A percentile compares a stretch with the other conserved stretches of the same genome.
phyloP scores from a whole-genome alignment of 768 basidiomycete genomes.

The Rossbeevera mucosa region DNA sequence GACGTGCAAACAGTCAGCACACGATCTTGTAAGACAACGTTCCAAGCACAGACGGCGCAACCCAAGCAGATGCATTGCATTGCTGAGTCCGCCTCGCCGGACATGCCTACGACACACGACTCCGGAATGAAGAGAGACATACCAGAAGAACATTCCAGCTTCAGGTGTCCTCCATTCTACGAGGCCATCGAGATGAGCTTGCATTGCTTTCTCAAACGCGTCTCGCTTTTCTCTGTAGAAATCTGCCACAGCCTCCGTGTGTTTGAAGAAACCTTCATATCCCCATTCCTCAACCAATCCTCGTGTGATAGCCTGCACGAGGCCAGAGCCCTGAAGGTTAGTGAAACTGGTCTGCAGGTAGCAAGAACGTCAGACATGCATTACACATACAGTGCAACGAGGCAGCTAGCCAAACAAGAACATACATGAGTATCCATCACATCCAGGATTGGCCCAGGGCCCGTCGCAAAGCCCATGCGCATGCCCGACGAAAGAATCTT shows the following conservation, averaged over 20 bases:
- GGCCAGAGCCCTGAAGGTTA: conserved; percentile 61
- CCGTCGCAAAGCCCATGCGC: conserved; percentile 77
- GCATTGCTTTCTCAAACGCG: conserved; percentile 72
- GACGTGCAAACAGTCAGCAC: conserved; percentile 15
- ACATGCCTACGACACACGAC: conserved; percentile 4
- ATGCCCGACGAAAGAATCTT: conserved; percentile 78
- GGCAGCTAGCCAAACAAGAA: conserved; percentile 15
- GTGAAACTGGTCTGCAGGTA: conserved; percentile 53
- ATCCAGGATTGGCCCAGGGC: conserved; percentile 61
- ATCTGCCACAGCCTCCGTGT: conserved; percentile 61
- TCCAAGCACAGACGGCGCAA: conserved; percentile 3
- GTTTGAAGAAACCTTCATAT: conserved; percentile 64
- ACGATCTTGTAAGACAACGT: conserved; percentile 8
- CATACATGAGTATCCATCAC: conserved; percentile 69
- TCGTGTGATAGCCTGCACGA: conserved; percentile 59
- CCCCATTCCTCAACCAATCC: conserved; percentile 69
- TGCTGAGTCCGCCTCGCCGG: conserved; percentile 1
- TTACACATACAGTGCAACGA: conserved; percentile 6
- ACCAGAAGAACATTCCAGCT: conserved; percentile 91
- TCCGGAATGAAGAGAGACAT: conserved; percentile 21
- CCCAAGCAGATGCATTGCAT: background rate
- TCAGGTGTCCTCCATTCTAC: conserved; percentile 70
- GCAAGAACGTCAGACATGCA: conserved; percentile 8
- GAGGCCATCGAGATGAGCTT: conserved; percentile 70
- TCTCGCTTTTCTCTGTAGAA: conserved; percentile 75